Base-by-base conservation (phyloP, 179 eudicot genomes). In the Beta lomatogona region DNA sequence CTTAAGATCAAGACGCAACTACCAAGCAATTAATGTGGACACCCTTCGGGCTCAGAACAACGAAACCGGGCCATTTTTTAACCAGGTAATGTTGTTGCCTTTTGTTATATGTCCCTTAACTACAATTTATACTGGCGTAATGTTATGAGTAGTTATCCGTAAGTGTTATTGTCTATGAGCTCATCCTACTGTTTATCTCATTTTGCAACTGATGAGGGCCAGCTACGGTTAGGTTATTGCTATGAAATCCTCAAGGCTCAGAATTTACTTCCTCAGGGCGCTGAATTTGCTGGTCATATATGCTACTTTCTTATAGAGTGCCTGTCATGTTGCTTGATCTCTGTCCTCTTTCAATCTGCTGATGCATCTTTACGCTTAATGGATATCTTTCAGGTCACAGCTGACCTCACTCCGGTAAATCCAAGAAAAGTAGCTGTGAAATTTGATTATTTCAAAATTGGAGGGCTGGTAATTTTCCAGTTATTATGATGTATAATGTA, bases 361-460 rank as follows among this genome's bases (percentile, higher is more conserved):
- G 15, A 80, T 44, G 60, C 31, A 21, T 60, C 53, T 60, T 79
- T 61, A 58, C 71, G 61, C 57, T 70, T 19, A 21, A 6, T 75
- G 58, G 22, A 14, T 54, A 31, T 75, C 59, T 80, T 80, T n/a
- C 87, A 95, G 99, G 98, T 92, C 54, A 95, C 99, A 53, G 98
- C 98, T 67, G 92, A 95, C 86, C 89, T 95, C 78, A 88, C 88
- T 14, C 99, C 99, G 45, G 83, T 94, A 77, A 95, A 86, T 82
- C 81, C 93, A n/a, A 90, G 86, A 81, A 93, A 95, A 85, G 99
- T 95, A 83, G 97, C 94, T 58, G 99, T 95, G 52, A 88, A 95
- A 85, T 93, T 95, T 71, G 98, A 95, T 85, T 87, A 71, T 79
- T 95, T 95, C 91, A 95, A 92, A 86, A 90, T 95, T 76, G 88